Base-by-base conservation (phyloP, 2,329 filamentous ascomycete genomes). In the Escovopsis sp. region DNA sequence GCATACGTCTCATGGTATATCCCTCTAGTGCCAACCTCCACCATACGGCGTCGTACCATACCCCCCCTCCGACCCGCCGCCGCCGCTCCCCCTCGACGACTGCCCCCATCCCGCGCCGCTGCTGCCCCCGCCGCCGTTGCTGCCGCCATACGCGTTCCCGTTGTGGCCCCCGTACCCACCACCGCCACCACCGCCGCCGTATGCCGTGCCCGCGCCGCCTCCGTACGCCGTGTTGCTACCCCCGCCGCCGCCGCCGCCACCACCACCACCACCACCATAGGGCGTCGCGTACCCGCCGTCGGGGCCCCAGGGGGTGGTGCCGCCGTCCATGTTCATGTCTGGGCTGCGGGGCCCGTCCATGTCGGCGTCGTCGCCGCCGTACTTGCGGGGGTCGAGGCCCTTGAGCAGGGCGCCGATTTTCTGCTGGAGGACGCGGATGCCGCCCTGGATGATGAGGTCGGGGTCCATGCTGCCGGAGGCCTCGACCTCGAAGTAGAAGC, bases 401-500 rank as follows among this genome's bases (percentile, higher is more conserved):
- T 67, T 66, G 41, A 94, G 79, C 27, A 94, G 72, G 4, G 68
- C 70, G 3, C 87, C 90, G 26, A 98, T 72, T 62, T 98, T 98
- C 45, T 80, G 73, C 56, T 96, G 90, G 37, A 98, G 65, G 19
- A 85, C 79, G 43, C 80, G 76, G 55, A 98, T 93, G 25, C 86
- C 87, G 48, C 85, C 76, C 48, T 87, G 78, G 35, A 98, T 76
- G 47, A 96, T 90, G 42, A 76, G 71, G 51, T 98, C 88, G 0
- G 90, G 88, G 21, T 90, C 83, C 41, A 96, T 73, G 48, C 78
- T 83, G 26, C 90, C 90, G 27, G 82, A 78, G 32, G 81, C 79
- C 58, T 98, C 90, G 32, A 98, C 79, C 51, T 94, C 86, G 51
- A 88, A 81, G 65, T 94, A 98, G 66, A 94, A 98, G 45, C 73